phyloP scores from a whole-genome alignment of 352 stramenopile species.

The Thalassiosira livingstoniorum region DNA sequence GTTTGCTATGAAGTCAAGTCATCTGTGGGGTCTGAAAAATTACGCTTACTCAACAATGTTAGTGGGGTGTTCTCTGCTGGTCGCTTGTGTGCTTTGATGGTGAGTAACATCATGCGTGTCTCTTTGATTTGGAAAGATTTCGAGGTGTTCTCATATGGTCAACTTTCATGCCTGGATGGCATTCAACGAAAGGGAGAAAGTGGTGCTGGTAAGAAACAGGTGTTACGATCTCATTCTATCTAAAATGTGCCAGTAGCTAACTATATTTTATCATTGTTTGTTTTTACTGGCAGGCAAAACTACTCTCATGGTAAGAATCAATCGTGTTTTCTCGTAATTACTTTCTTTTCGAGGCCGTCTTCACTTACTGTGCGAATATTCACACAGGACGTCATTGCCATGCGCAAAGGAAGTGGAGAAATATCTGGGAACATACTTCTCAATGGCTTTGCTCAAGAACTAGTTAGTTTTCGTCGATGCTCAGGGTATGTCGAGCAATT shows the following conservation, averaged over 20 bases:
- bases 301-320: too few species aligned
- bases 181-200: conserved; percentile 45
- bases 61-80: conserved; percentile 85
- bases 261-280: too few species aligned
- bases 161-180: not conserved
- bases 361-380: too few species aligned
- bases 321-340: too few species aligned
- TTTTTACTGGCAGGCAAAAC: too few species aligned
- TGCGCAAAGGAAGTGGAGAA: conserved; percentile 90
- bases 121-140: not conserved
- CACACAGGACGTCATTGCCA: conserved; percentile 93
- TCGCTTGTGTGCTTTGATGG: conserved; percentile 88
- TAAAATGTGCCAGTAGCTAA: too few species aligned
- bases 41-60: conserved; percentile 88
- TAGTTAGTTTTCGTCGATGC: conserved; percentile 88
- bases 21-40: conserved; percentile 62
- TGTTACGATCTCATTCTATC: too few species aligned
- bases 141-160: not conserved
- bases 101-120: conserved; percentile 54
- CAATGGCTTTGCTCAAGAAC: conserved; percentile 89
- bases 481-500: conserved; percentile 93
- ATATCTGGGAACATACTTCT: conserved; percentile 90
- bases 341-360: too few species aligned
- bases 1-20: conserved; percentile 75
- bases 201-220: conserved; percentile 49